Evolutionary conservation across 2,329 filamentous ascomycete species (phyloP), one percentile per base, ranked within the genome.

Genomic region (Nigrograna mackinnonii): DNA sequence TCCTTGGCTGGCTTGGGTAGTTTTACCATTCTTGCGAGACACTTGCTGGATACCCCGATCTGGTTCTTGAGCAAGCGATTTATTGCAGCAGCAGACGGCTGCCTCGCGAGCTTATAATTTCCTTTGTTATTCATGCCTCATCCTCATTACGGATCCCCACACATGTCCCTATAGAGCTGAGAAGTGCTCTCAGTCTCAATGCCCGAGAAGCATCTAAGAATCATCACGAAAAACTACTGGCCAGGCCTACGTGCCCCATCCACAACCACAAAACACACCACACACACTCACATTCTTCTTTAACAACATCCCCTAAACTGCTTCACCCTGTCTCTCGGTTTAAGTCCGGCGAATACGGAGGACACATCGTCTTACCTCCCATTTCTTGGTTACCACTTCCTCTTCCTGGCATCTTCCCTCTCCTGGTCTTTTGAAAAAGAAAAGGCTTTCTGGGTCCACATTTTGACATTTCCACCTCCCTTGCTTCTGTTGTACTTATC

Each of bases 61-160:
- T 54, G 49, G 49, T 54, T 42, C 41, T n/a, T n/a, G n/a, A 44
- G 55, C 52, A 45, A 55, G 58, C 50, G 43, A 48, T 47, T 13
- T 47, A 40, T 39, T 44, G 57, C 55, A 60, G 57, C 54, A 52
- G 39, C 39, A 46, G 45, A 57, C 44, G 36, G 50, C 54, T 61
- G 56, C 55, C 49, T 60, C 52, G 58, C 55, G 49, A 51, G 55
- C 53, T 57, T 47, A 43, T 53, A 41, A 51, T 67, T 62, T 64
- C 62, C 46, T 67, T 67, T 67, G 62, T 66, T 50, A 57, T 57
- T 55, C 49, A 56, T 50, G 48, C 30, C 45, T 41, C 46, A 65
- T 65, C 58, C 56, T 61, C 57, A 57, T 28, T 51, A 46, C 57
- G 34, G 61, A 62, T 59, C 47, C 52, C 52, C 48, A 31, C 16